Base-by-base conservation (phyloP, 345 rosid genomes). In the Rhizophora mangle region DNA sequence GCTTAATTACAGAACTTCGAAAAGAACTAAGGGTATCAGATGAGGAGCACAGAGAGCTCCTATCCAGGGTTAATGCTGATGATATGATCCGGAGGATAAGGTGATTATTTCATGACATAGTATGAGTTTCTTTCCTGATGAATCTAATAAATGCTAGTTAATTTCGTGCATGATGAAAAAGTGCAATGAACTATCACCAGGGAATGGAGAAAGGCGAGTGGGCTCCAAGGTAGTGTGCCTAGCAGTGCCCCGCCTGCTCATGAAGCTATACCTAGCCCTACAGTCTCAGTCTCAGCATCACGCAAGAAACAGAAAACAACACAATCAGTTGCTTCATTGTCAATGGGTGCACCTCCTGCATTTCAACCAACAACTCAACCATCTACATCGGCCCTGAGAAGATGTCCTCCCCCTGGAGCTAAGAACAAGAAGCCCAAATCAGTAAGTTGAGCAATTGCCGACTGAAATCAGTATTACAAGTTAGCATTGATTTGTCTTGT, bases 1-100 rank as follows among this genome's bases (percentile, higher is more conserved):
- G 95, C 79, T 80, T 96, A 79, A 92, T 96, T 72, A 90, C 99
- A 21, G 97, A 96, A 82, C 96, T 96, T 43, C 86, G 99, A 75
- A 90, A 86, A 80, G 99, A 96, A 80, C 82, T 96, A 70, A 81
- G 97, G 76, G 98, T 96, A 64, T 90, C 98, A 65, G 99, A 92
- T 79, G 95, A 92, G 82, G 97, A 92, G 84, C 98, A 96, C 66
- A 79, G 99, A 70, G 87, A 81, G 88, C 86, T 90, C 68, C 78
- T 96, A 63, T 81, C 96, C 56, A 82, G 87, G 84, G 98, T 90
- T 78, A 86, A 92, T 81, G 84, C 91, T 24, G 99, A 96, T 81
- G 96, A 89, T 72, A 79, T 87, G 62, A 85, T 92, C 71, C 82
- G 79, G 65, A 79, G 82, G 78, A 96, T 96, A 85, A 96, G 99